phyloP scores from a whole-genome alignment of 768 basidiomycete genomes.

The Megacollybia marginata region DNA sequence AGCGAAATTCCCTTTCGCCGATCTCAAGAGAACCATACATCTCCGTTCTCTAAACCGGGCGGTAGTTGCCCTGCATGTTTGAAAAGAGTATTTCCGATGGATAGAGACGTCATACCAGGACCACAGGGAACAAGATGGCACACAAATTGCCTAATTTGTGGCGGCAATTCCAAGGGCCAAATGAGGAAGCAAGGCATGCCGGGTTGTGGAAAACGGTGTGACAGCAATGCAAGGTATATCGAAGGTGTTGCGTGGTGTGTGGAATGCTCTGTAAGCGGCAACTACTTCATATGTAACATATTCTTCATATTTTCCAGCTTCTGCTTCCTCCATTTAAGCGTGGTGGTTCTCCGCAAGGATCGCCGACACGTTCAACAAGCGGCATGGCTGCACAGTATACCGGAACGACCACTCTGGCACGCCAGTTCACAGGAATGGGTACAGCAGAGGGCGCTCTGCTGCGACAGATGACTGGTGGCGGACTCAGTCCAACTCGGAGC shows the following conservation, averaged over 20 bases:
- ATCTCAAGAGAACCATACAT: too few species aligned
- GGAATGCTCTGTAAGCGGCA: constrained; percentile 61
- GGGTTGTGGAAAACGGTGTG: constrained; percentile 78
- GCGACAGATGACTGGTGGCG: constrained; percentile 20
- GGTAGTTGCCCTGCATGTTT: constrained; percentile 63
- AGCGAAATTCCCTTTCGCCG: too few species aligned
- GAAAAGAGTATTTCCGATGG: constrained; percentile 73
- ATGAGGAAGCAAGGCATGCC: constrained; percentile 50
- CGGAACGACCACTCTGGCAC: constrained; percentile 65
- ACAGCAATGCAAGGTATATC: constrained; percentile 70
- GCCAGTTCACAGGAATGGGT: constrained; percentile 65
- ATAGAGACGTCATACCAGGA: constrained; percentile 78
- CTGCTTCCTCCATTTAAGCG: constrained; percentile 43
- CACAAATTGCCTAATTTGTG: constrained; percentile 68
- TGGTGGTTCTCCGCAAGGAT: constrained; percentile 36
- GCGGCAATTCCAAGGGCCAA: constrained; percentile 51
- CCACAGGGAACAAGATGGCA: constrained; percentile 83
- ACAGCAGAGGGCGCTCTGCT: constrained; percentile 31
- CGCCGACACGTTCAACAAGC: constrained; percentile 46
- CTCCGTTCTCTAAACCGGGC: constrained; percentile 24
- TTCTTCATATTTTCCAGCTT: constrained; percentile 29
- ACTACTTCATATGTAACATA: constrained; percentile 4
- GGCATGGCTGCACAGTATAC: constrained; percentile 50
- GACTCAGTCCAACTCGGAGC: constrained; percentile 32
- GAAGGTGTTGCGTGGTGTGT: constrained; percentile 77